phyloP scores from a whole-genome alignment of 371 early-diverging fungal species.

The Apophysomyces elegans region DNA sequence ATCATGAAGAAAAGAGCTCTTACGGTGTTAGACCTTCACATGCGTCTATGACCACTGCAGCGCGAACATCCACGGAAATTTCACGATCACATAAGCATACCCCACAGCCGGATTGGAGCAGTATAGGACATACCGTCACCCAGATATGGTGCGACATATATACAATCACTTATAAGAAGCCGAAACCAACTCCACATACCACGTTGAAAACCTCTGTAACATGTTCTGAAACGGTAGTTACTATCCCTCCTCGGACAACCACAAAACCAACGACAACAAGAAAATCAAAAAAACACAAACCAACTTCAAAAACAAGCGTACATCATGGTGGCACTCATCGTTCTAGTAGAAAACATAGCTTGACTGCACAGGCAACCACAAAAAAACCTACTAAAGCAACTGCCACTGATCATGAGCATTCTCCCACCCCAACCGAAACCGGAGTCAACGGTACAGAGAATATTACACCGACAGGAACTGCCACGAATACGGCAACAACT shows the following conservation, averaged over 20 bases:
- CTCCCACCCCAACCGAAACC: neutral
- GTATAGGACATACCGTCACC: slow-evolving; percentile 1
- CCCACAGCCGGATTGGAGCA: neutral
- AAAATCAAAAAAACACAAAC: neutral
- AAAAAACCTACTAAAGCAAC: neutral
- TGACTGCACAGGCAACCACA: neutral
- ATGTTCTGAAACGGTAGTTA: neutral
- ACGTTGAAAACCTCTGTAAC: neutral
- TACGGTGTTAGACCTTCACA: neutral
- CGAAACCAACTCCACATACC: neutral
- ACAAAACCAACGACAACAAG: neutral
- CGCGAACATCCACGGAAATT: neutral
- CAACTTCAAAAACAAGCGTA: neutral
- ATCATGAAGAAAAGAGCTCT: neutral
- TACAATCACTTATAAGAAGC: neutral
- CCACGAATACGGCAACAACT: no score
- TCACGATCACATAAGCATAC: neutral
- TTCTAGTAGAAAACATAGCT: neutral
- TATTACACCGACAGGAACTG: no score
- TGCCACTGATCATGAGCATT: neutral
- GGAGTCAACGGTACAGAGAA: no score
- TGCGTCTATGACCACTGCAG: neutral
- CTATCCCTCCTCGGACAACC: neutral
- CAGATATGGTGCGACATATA: slow-evolving; percentile 1
- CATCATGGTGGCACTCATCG: neutral